A percentile compares a stretch with the other conserved stretches of the same genome.
Conservation (phyloP, 495 filamentous ascomycete species). For the Penicillium steckii region DNA sequence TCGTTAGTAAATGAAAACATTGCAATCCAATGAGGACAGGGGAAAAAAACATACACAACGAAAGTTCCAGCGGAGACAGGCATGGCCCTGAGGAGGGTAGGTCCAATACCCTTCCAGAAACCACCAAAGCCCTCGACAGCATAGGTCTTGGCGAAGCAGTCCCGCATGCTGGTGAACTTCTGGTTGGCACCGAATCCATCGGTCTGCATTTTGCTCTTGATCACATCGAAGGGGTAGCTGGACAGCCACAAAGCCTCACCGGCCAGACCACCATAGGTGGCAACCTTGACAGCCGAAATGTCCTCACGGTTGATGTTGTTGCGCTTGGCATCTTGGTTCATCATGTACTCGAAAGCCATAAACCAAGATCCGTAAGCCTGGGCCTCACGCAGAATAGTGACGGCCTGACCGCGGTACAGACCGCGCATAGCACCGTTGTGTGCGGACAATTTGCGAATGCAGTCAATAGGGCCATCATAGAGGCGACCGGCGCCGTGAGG, state of each 20-base stretch:
- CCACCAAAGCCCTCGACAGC: conserved; percentile 72
- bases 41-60: conserved; percentile 58
- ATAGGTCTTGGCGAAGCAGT: conserved; percentile 86
- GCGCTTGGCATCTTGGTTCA: conserved; percentile 80
- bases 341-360: conserved; percentile 89
- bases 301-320: conserved; percentile 73
- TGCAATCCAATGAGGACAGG: not conserved
- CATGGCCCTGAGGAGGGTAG: conserved; percentile 95
- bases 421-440: conserved; percentile 66
- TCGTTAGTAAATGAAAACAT: conserved; percentile 8
- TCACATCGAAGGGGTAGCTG: conserved; percentile 92
- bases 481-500: conserved; percentile 78
- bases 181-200: conserved; percentile 76
- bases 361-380: conserved; percentile 98
- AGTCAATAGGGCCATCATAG: conserved; percentile 85
- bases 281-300: conserved; percentile 80
- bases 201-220: conserved; percentile 99
- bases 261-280: conserved; percentile 87
- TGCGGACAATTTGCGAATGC: conserved; percentile 75
- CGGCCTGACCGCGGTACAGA: conserved; percentile 80
- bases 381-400: conserved; percentile 85
- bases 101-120: conserved; percentile 95
- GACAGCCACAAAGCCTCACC: conserved; percentile 91
- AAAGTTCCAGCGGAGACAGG: conserved; percentile 97
- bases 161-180: conserved; percentile 78